phyloP scores from a whole-genome alignment of 805 yeast species.

The Myxozyma melibiosi region DNA sequence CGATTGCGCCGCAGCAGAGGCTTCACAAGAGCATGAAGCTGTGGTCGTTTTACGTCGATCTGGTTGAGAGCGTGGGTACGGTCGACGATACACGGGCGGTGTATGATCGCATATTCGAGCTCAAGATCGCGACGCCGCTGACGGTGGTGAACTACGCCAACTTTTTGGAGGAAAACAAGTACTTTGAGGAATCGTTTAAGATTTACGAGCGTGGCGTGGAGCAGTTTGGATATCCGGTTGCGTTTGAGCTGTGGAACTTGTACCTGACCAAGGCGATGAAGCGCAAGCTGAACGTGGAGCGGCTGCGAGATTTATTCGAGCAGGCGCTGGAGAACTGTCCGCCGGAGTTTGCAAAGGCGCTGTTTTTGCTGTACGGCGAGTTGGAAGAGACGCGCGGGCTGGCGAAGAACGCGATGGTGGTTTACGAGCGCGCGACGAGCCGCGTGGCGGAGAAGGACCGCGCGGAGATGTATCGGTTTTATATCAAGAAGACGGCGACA shows the following conservation, averaged over 20 bases:
- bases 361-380: slow-evolving; percentile 59
- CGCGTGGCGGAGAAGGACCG: slow-evolving; percentile 40
- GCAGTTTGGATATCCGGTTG: slow-evolving; percentile 61
- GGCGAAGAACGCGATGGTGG: slow-evolving; percentile 51
- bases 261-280: slow-evolving; percentile 59
- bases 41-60: slow-evolving; percentile 75
- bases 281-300: slow-evolving; percentile 48
- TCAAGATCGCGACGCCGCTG: slow-evolving; percentile 70
- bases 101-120: slow-evolving; percentile 57
- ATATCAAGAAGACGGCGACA: slow-evolving; percentile 47
- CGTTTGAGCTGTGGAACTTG: slow-evolving; percentile 69
- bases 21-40: slow-evolving; percentile 62
- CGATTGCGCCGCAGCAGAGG: slow-evolving; percentile 57
- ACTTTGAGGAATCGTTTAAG: slow-evolving; percentile 54
- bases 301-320: slow-evolving; percentile 75
- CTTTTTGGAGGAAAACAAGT: slow-evolving; percentile 54
- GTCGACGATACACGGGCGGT: slow-evolving; percentile 45
- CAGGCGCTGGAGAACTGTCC: slow-evolving; percentile 61
- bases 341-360: slow-evolving; percentile 48
- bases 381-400: slow-evolving; percentile 63
- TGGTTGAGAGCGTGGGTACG: slow-evolving; percentile 56
- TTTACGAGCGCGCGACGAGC: slow-evolving; percentile 49
- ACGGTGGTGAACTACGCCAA: slow-evolving; percentile 67
- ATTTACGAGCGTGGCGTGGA: slow-evolving; percentile 71
- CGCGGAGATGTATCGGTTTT: slow-evolving; percentile 49